A percentile compares a stretch with the other conserved stretches of the same genome.
Conservation (phyloP, 352 stramenopile genomes). For the Pythium chondricola region DNA sequence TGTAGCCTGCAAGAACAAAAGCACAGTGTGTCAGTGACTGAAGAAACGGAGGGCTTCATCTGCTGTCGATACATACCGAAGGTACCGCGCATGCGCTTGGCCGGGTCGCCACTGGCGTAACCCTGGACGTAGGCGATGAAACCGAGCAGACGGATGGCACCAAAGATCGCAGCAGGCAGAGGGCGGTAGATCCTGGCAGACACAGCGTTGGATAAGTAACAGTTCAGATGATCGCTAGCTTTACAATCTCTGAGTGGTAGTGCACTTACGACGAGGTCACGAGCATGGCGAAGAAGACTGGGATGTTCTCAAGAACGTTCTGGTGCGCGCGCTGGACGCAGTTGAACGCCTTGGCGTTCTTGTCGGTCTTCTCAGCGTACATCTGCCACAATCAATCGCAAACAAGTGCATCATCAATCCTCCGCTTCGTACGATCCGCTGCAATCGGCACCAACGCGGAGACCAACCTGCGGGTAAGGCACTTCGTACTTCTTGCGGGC, state of each 20-base stretch:
- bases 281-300: conserved; percentile 50
- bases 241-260: too few species aligned
- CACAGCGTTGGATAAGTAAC: too few species aligned
- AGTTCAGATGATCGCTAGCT: too few species aligned
- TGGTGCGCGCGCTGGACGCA: conserved; percentile 90
- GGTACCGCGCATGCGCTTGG: conserved; percentile 48
- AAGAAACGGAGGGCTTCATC: too few species aligned
- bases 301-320: conserved; percentile 88
- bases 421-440: not conserved
- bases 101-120: conserved; percentile 54
- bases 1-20: conserved; percentile 31
- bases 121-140: conserved; percentile 65
- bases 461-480: conserved; percentile 34
- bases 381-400: conserved; percentile 31
- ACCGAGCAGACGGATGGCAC: conserved; percentile 42
- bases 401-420: not conserved
- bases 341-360: conserved; percentile 89
- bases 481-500: conserved; percentile 67
- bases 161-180: conserved; percentile 45
- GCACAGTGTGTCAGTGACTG: not conserved
- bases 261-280: conserved; percentile 56
- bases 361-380: conserved; percentile 85
- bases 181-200: conserved; percentile 48
- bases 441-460: too few species aligned
- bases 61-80: conserved; percentile 36